Evolutionary conservation across 352 stramenopile species (phyloP).

Genomic region (Halophytophthora batemanensis): DNA sequence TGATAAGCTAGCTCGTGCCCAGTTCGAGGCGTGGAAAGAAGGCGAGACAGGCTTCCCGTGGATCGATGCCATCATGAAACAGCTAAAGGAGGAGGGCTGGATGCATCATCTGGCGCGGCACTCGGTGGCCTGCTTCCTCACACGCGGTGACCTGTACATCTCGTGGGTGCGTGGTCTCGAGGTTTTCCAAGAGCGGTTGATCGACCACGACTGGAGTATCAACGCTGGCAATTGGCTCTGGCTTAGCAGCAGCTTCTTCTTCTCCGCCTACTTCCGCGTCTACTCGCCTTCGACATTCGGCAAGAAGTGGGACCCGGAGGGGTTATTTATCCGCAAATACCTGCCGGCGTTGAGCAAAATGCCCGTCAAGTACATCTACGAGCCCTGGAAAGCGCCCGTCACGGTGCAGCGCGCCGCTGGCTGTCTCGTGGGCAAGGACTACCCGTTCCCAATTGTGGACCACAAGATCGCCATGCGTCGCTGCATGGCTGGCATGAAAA

Average conservation of each 20-base stretch:
- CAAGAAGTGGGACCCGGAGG: slow-evolving; percentile 96
- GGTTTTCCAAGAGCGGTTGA: slow-evolving; percentile 91
- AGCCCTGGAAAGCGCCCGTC: slow-evolving; percentile 95
- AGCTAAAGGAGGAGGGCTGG: slow-evolving; percentile 89
- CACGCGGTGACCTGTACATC: slow-evolving; percentile 95
- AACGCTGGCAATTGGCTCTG: slow-evolving; percentile 98
- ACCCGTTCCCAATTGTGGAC: slow-evolving; percentile 95
- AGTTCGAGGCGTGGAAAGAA: slow-evolving; percentile 94
- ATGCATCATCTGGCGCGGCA: slow-evolving; percentile 91
- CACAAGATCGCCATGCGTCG: slow-evolving; percentile 88
- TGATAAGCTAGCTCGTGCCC: slow-evolving; percentile 72
- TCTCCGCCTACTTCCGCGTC: slow-evolving; percentile 97
- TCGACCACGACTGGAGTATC: slow-evolving; percentile 97
- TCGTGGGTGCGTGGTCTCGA: slow-evolving; percentile 92
- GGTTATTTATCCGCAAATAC: slow-evolving; percentile 92
- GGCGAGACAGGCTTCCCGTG: slow-evolving; percentile 96
- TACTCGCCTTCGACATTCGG: slow-evolving; percentile 93
- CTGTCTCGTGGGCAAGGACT: slow-evolving; percentile 91
- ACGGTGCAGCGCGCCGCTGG: slow-evolving; percentile 80
- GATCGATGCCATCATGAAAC: slow-evolving; percentile 98
- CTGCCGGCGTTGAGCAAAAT: slow-evolving; percentile 89
- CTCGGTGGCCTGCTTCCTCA: slow-evolving; percentile 97
- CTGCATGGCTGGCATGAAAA: slow-evolving; percentile 90
- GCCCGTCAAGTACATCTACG: slow-evolving; percentile 97
- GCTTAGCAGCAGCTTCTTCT: slow-evolving; percentile 94